These are phyloP conservation scores for Saccharomycopsis microspora DNA, from an alignment of 805 yeast species.

Conservation along the genomic window DNA sequence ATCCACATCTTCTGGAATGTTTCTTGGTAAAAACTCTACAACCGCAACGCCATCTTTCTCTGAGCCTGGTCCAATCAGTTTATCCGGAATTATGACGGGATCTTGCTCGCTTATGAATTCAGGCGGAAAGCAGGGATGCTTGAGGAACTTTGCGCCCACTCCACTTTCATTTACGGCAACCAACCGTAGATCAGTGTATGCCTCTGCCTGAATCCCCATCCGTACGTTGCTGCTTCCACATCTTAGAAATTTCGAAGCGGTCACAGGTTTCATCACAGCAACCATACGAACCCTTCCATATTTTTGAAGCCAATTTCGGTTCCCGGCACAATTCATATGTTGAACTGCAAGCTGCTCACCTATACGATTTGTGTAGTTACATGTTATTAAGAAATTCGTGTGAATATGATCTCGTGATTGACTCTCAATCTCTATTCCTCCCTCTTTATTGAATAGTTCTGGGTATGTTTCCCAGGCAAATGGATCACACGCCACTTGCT, in stretches of 20 bases:
- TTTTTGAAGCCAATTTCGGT: constrained; percentile 62
- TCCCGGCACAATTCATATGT: constrained; percentile 57
- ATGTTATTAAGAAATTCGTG: constrained; percentile 44
- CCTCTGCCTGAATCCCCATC: constrained; percentile 51
- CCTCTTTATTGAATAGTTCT: constrained; percentile 33
- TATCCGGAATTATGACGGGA: constrained; percentile 24
- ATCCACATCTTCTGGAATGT: constrained; percentile 26
- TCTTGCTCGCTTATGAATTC: constrained; percentile 11
- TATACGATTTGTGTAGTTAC: constrained; percentile 38
- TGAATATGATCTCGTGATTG: constrained; percentile 33
- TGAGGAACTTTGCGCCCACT: neutral
- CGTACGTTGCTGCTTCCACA: constrained; percentile 39
- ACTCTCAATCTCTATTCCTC: constrained; percentile 17
- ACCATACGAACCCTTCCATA: constrained; percentile 70
- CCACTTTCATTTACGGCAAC: constrained; percentile 31
- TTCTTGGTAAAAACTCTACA: constrained; percentile 42
- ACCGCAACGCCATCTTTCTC: constrained; percentile 28
- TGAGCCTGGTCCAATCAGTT: constrained; percentile 18
- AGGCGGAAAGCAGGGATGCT: constrained; percentile 17
- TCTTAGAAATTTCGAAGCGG: constrained; percentile 46
- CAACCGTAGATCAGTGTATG: constrained; percentile 47
- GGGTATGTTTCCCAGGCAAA: constrained; percentile 56
- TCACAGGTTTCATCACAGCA: constrained; percentile 48
- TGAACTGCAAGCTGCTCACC: constrained; percentile 63
- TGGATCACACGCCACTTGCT: constrained; percentile 33